Evolutionary conservation across 805 yeast genomes (phyloP).

Genomic region (Pichia thaimueangensis): DNA sequence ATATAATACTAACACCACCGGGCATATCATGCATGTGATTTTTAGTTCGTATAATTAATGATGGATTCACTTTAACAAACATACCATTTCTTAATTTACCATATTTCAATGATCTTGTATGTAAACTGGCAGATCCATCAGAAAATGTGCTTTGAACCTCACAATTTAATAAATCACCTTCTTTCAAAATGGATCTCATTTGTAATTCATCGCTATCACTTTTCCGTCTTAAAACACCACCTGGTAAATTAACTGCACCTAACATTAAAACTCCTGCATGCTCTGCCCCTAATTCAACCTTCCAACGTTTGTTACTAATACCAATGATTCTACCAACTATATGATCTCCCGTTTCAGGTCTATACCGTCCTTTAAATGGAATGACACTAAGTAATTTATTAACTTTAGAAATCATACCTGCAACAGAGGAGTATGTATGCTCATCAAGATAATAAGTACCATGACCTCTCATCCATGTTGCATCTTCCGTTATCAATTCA

Average conservation of each 20-base stretch:
- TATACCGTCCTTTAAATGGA: constrained; percentile 81
- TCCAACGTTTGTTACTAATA: constrained; percentile 93
- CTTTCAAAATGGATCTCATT: constrained; percentile 90
- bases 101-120: constrained; percentile 90
- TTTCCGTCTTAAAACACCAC: constrained; percentile 91
- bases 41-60: constrained; percentile 76
- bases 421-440: constrained; percentile 82
- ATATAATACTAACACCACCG: constrained; percentile 83
- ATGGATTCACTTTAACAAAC: constrained; percentile 73
- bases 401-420: constrained; percentile 82
- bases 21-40: constrained; percentile 86
- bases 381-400: constrained; percentile 80
- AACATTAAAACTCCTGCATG: constrained; percentile 89
- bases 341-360: constrained; percentile 96
- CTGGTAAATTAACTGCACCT: constrained; percentile 95
- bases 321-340: constrained; percentile 90
- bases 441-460: constrained; percentile 82
- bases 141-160: constrained; percentile 87
- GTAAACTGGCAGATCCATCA: constrained; percentile 90
- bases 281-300: constrained; percentile 91
- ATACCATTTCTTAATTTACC: constrained; percentile 93
- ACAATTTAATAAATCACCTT: constrained; percentile 92
- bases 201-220: constrained; percentile 93
- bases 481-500: constrained; percentile 90
- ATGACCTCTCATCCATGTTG: constrained; percentile 98